Evolutionary conservation across 2,329 filamentous ascomycete species (phyloP).

Genomic region (Penicillium janthinellum): DNA sequence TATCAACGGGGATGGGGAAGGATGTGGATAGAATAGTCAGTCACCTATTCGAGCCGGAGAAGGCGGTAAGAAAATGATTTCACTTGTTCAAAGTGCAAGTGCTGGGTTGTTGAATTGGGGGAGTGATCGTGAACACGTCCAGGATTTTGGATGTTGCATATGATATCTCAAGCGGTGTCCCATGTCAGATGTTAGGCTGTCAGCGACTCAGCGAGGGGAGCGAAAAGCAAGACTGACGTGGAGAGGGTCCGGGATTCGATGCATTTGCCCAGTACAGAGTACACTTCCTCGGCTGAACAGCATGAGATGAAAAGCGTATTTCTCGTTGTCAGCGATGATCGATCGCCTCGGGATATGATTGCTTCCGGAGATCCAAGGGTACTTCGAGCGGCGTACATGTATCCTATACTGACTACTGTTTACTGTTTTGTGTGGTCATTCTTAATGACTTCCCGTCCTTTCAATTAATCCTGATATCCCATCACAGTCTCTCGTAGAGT

Average conservation of each 20-base stretch:
- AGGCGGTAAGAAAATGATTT: background rate
- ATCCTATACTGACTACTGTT: background rate
- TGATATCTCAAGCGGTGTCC: constrained; percentile 32
- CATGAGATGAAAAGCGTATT: background rate
- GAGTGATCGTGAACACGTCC: background rate
- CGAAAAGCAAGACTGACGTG: constrained; percentile 14
- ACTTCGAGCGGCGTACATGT: background rate
- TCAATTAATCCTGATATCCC: background rate
- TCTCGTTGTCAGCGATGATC: background rate
- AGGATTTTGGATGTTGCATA: constrained; percentile 29
- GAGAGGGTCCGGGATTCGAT: constrained; percentile 13
- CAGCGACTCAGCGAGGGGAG: background rate
- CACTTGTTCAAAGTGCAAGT: background rate
- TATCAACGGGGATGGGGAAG: background rate
- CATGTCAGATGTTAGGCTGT: too few relatives aligned
- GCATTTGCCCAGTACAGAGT: constrained; percentile 1
- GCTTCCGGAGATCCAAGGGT: background rate
- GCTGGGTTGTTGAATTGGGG: background rate
- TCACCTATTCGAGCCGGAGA: background rate
- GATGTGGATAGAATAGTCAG: background rate
- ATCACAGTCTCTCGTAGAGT: background rate
- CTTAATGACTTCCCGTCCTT: background rate
- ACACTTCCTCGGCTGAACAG: background rate
- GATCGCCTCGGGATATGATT: background rate
- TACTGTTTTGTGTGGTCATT: background rate